Base-by-base conservation (phyloP, 2,329 filamentous ascomycete species). In the Aspergillus chevalieri region DNA sequence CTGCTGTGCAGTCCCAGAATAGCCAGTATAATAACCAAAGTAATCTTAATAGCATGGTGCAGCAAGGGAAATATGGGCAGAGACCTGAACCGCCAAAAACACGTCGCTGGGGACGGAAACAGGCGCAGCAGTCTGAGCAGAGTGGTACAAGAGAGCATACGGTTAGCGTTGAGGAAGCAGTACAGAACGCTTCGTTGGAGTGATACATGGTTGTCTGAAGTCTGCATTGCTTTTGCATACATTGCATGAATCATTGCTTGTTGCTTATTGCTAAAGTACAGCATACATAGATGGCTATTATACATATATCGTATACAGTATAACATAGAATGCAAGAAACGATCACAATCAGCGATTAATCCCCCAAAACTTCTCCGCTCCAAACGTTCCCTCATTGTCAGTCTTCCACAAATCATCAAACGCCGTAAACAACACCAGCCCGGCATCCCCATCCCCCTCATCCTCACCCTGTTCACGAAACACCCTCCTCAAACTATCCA, bases 361-460 rank as follows among this genome's bases (percentile, higher is more conserved):
- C 28, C 88, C 89, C 86, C 88, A 93, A 69, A 77, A 89, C 65
- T 83, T 79, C 72, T 95, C 89, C 2, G 86, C 81, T 51, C 81
- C 78, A 67, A 85, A 87, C 1, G 85, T 85, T 19, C 68, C 74
- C 2, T 74, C 65, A 47, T 73, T 77, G 57, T 86, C 79, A 38
- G 72, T 65, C 77, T 94, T 95, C 89, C 89, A 95, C 46, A 76
- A 61, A 53, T 89, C 86, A 67, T 95, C 86, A 72, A 85, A 92
- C 3, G 87, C 84, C 24, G 85, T 86, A 71, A 93, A 92, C 19
- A 94, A 73, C 56, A 91, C 79, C 41, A 92, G 61, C 8, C 38
- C 38, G 10, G n/a, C 17, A 43, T 51, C 55, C 3, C 53, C 51
- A 48, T 58, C 56, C 3, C 65, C 64, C 3, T 12, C 38, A 22